These are phyloP conservation scores for Calendula officinalis DNA, from an alignment of 129 eudicot species.

Conservation along the genomic window DNA sequence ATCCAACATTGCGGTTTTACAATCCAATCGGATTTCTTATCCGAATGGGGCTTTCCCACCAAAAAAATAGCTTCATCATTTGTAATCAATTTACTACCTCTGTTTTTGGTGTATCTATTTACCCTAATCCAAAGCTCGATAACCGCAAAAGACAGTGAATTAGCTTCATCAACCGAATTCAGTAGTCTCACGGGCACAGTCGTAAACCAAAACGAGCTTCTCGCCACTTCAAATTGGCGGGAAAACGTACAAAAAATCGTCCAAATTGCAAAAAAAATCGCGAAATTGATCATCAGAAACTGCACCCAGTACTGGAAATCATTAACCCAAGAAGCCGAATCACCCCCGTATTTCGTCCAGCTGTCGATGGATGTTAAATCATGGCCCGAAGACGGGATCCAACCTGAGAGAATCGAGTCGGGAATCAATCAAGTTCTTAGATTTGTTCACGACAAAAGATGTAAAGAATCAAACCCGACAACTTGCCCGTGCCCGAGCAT, in stretches of 20 bases:
- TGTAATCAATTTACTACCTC: conserved; percentile 43
- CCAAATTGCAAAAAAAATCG: neutral
- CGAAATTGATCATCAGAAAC: conserved; percentile 34
- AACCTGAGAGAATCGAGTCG: conserved; percentile 55
- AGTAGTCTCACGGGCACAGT: conserved; percentile 34
- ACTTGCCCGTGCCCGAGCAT: conserved; percentile 35
- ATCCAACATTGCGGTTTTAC: conserved; percentile 57
- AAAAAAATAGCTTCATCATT: conserved; percentile 37
- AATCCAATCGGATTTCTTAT: conserved; percentile 31
- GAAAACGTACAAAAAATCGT: conserved; percentile 24
- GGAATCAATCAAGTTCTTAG: conserved; percentile 39
- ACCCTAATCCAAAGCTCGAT: conserved; percentile 54
- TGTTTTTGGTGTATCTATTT: conserved; percentile 49
- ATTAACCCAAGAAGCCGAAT: conserved; percentile 51
- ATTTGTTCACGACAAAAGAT: conserved; percentile 37
- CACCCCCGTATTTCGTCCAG: conserved; percentile 56
- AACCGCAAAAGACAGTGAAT: conserved; percentile 43
- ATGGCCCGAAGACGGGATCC: conserved; percentile 57
- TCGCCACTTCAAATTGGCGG: conserved; percentile 23
- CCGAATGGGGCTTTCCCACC: conserved; percentile 48
- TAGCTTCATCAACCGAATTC: conserved; percentile 44
- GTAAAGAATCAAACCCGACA: conserved; percentile 35
- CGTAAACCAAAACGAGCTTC: conserved; percentile 29
- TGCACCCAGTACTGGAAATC: conserved; percentile 49
- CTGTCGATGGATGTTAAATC: conserved; percentile 44